phyloP scores from a whole-genome alignment of 495 filamentous ascomycete genomes.

The Aspergillus bridgeri region DNA sequence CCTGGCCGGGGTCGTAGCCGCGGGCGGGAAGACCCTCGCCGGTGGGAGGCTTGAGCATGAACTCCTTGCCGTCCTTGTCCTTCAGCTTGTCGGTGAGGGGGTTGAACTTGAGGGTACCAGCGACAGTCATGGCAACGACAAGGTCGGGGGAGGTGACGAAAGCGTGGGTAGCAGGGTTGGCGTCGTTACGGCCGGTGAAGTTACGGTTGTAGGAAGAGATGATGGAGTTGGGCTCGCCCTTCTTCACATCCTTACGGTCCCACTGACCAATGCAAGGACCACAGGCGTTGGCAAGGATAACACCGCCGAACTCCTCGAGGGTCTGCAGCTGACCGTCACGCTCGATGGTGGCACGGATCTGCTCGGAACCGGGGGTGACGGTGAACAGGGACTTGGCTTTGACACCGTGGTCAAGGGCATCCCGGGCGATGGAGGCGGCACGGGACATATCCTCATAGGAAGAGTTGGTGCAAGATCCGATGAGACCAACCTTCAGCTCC shows the following conservation, averaged over 20 bases:
- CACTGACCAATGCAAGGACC: constrained; percentile 83
- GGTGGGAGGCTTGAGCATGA: constrained; percentile 73
- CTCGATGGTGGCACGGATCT: constrained; percentile 93
- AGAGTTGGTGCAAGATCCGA: constrained; percentile 99
- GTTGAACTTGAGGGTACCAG: constrained; percentile 94
- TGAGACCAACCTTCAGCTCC: constrained; percentile 88
- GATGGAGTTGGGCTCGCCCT: constrained; percentile 96
- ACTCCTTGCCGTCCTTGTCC: constrained; percentile 97
- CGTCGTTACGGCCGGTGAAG: constrained; percentile 99
- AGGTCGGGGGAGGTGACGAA: constrained; percentile 99
- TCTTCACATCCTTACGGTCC: constrained; percentile 92
- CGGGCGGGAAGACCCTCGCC: constrained; percentile 76
- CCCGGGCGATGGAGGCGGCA: constrained; percentile 88
- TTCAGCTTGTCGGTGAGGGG: constrained; percentile 90
- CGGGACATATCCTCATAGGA: constrained; percentile 99
- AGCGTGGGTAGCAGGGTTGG: constrained; percentile 96
- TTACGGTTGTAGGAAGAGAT: constrained; percentile 98
- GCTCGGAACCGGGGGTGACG: constrained; percentile 95
- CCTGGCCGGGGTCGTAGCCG: constrained; percentile 88
- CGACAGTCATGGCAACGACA: constrained; percentile 86
- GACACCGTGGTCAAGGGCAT: constrained; percentile 89
- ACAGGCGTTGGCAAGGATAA: constrained; percentile 95
- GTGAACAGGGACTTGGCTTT: constrained; percentile 94
- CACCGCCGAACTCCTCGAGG: constrained; percentile 95
- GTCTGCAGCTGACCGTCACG: constrained; percentile 95